A percentile compares a stretch with the other conserved stretches of the same genome.
Evolutionary conservation across 768 basidiomycete species (phyloP).

Genomic region (Calocybe cyanea): DNA sequence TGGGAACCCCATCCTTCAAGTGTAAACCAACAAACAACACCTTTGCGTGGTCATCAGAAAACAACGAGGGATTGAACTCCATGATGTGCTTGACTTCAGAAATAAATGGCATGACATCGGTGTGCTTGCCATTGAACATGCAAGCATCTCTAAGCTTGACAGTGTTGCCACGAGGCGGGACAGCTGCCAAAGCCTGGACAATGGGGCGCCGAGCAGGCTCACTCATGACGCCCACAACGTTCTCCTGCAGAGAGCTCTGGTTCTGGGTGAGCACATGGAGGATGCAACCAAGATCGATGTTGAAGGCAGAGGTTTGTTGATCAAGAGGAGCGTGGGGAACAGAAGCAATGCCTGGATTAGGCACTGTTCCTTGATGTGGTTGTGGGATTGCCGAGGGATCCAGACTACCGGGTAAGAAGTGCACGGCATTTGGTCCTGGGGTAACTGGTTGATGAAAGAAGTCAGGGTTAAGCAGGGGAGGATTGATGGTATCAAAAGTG

Average conservation of each 20-base stretch:
- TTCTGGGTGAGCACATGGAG: background rate
- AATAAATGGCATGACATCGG: slow-evolving; percentile 15
- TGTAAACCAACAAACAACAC: slow-evolving; percentile 24
- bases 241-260: background rate
- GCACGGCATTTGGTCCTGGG: no score
- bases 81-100: slow-evolving; percentile 22
- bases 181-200: background rate
- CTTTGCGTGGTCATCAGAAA: slow-evolving; percentile 24
- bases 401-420: no score
- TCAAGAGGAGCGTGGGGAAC: no score
- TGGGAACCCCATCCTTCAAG: slow-evolving; percentile 25
- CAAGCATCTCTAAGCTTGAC: slow-evolving; percentile 9
- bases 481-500: no score
- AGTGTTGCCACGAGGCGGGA: slow-evolving; percentile 1
- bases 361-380: no score
- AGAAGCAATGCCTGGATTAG: no score
- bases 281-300: no score
- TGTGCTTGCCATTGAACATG: slow-evolving; percentile 12
- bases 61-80: slow-evolving; percentile 17
- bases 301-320: no score
- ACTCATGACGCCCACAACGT: background rate
- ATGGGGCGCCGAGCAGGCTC: background rate
- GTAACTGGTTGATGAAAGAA: no score
- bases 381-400: no score
- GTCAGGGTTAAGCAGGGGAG: no score